Conservation (phyloP, 192 early-diverging fungal species). For the Rhizoclosmatium globosum region DNA sequence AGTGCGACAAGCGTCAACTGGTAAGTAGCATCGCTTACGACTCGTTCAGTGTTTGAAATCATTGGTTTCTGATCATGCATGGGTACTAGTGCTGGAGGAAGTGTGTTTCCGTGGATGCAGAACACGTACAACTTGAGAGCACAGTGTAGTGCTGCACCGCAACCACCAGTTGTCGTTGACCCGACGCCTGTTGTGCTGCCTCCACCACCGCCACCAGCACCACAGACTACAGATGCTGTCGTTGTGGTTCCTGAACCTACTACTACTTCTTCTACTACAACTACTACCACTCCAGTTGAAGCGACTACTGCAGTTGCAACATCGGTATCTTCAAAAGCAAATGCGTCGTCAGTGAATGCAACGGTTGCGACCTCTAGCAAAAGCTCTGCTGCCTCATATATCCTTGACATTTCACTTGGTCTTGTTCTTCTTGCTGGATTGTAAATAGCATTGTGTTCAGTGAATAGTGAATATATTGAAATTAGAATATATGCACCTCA, state of each 20-base stretch:
- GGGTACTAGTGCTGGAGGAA: background rate
- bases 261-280: background rate
- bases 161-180: background rate
- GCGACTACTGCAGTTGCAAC: background rate
- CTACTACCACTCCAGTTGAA: background rate
- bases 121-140: slow-evolving; percentile 15
- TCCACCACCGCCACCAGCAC: background rate
- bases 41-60: background rate
- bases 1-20: slow-evolving; percentile 1
- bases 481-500: background rate
- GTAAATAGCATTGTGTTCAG: background rate
- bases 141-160: slow-evolving; percentile 1
- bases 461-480: background rate
- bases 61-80: background rate
- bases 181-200: background rate
- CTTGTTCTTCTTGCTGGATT: no score
- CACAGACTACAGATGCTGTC: no score
- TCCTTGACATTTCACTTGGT: background rate
- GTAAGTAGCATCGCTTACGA: background rate
- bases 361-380: background rate
- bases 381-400: background rate
- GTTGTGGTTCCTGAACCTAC: background rate
- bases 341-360: background rate
- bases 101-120: slow-evolving; percentile 28
- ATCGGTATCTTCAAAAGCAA: background rate